Evolutionary conservation across 1,284 basidiomycete species (phyloP), one percentile per base, ranked within the genome.

Genomic region (Microbotryum intermedium): DNA sequence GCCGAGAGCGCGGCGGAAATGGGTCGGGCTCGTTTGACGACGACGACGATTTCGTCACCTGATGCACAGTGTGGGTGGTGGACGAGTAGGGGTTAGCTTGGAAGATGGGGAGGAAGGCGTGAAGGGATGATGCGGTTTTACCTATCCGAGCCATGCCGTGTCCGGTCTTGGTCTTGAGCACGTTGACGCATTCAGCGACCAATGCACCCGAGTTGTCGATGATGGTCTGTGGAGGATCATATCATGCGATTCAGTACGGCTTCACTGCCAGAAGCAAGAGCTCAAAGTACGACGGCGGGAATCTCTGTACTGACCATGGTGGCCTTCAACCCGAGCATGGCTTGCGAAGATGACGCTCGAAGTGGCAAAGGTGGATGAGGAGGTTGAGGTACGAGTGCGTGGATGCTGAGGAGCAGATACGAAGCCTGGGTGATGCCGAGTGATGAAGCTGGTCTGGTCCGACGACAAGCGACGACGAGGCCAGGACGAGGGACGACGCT

Each of bases 191-290:
- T 79, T 97, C 94, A 46, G 94, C 87, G 61, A 95, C 79, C 65
- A 97, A 80, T 3, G 90, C 94, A 59, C 94, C 94, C n/a, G 94
- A 94, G 78, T 98, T 98, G 81, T 97, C 94, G 75, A 97, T 95
- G 70, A 93, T 86, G 20, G 50, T 65, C 55, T 56, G 61, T n/a
- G 28, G 11, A 26, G n/a, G n/a, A n/a, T n/a, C n/a, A 18, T 20
- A 16, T 6, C n/a, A 43, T 50, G 18, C 21, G 42, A 46, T 26
- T 57, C n/a, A 34, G 44, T 42, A 55, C 50, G 50, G 48, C 25
- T 44, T n/a, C 34, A 10, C 23, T 23, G 11, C 47, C 9, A 54
- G 53, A 28, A 52, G 29, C 49, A 18, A 16, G 30, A 34, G 57
- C 60, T 34, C 42, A 47, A 34, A 53, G 55, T 47, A 29, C 20